These are phyloP conservation scores for Colletotrichum sp. DNA, from an alignment of 2,329 filamentous ascomycete species.

Conservation along the genomic window DNA sequence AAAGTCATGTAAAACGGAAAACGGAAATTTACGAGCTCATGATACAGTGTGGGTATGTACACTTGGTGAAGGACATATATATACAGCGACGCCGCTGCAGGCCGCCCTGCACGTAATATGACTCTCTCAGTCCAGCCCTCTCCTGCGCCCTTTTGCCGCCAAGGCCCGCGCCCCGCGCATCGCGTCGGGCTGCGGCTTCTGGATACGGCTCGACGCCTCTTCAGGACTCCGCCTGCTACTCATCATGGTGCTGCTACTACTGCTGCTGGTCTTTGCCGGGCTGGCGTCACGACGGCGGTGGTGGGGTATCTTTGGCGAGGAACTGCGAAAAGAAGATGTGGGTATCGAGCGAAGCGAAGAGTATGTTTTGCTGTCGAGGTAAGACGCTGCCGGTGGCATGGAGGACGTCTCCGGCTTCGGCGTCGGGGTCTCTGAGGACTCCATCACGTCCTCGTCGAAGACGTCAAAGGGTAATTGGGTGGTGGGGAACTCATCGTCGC, in stretches of 20 bases:
- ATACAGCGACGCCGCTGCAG: constrained; percentile 36
- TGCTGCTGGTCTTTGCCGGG: constrained; percentile 33
- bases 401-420: constrained; percentile 40
- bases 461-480: constrained; percentile 43
- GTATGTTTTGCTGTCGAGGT: constrained; percentile 40
- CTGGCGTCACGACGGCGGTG: constrained; percentile 36
- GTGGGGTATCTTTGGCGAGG: constrained; percentile 38
- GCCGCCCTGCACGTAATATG: constrained; percentile 24
- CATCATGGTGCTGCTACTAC: constrained; percentile 37
- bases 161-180: constrained; percentile 42
- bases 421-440: constrained; percentile 47
- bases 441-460: constrained; percentile 36
- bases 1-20: not conserved
- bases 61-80: constrained; percentile 37
- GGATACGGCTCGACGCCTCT: constrained; percentile 50
- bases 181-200: constrained; percentile 49
- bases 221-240: constrained; percentile 52
- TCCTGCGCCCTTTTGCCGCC: constrained; percentile 43
- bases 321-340: constrained; percentile 34
- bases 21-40: constrained; percentile 8
- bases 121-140: constrained; percentile 42
- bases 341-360: constrained; percentile 35
- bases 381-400: constrained; percentile 26
- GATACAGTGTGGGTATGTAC: constrained; percentile 26
- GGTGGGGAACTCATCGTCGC: constrained; percentile 37